A percentile compares a stretch with the other conserved stretches of the same genome.
These are phyloP conservation scores for Lojkania enalia DNA, from an alignment of 2,329 filamentous ascomycete genomes.

Conservation along the genomic window DNA sequence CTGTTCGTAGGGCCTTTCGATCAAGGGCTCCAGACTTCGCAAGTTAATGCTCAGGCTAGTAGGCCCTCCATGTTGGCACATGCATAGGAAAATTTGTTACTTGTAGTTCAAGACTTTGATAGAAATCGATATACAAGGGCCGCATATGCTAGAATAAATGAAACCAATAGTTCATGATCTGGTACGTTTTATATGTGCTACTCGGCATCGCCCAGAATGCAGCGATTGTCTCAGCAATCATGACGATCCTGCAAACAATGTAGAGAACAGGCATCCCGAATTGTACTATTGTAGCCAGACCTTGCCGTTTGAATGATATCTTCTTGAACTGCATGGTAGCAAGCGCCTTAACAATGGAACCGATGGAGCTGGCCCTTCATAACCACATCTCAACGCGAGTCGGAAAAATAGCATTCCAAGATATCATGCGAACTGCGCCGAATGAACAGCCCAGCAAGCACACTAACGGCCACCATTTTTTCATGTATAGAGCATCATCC, in stretches of 20 bases:
- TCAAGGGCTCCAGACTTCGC: not conserved
- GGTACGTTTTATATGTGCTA: not conserved
- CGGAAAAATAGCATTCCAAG: not conserved
- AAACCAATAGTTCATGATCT: not conserved
- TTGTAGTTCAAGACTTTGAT: too few relatives aligned
- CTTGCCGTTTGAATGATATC: not conserved
- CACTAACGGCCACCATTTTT: slow-evolving; percentile 4
- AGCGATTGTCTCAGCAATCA: not conserved
- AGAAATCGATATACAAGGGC: too few relatives aligned
- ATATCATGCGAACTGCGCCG: slow-evolving; percentile 5
- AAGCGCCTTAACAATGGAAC: not conserved
- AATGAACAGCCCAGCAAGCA: slow-evolving; percentile 4
- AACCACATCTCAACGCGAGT: not conserved
- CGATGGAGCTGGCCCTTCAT: not conserved
- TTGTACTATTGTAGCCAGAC: not conserved
- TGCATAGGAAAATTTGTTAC: too few relatives aligned
- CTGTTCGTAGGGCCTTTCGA: slow-evolving; percentile 55
- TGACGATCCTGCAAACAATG: not conserved
- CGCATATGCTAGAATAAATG: too few relatives aligned
- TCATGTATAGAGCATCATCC: slow-evolving; percentile 3
- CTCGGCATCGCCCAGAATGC: not conserved
- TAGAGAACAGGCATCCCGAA: not conserved
- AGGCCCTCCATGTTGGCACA: too few relatives aligned
- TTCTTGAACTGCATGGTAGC: not conserved
- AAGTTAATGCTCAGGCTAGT: too few relatives aligned